These are phyloP conservation scores for Spencermartinsiella europaea DNA, from an alignment of 805 yeast genomes.

Conservation along the genomic window DNA sequence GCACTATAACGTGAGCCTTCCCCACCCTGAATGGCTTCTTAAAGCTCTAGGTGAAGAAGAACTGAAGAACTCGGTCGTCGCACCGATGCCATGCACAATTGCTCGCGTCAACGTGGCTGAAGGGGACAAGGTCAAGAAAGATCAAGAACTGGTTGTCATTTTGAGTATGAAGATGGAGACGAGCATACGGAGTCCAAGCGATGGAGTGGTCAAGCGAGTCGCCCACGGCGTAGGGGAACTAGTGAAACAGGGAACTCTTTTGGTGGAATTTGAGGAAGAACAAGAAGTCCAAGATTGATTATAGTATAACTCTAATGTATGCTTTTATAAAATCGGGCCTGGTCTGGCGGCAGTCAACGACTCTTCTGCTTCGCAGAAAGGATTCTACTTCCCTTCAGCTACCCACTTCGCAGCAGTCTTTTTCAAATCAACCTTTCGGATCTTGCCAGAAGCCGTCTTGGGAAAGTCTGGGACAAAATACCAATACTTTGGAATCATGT, in stretches of 20 bases:
- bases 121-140: slow-evolving; percentile 27
- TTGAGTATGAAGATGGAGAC: slow-evolving; percentile 33
- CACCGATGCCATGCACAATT: slow-evolving; percentile 32
- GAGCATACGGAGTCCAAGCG: slow-evolving; percentile 28
- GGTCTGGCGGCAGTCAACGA: too few species aligned
- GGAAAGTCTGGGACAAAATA: slow-evolving; percentile 26
- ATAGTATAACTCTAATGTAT: too few species aligned
- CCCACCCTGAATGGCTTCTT: slow-evolving; percentile 28
- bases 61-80: slow-evolving; percentile 22
- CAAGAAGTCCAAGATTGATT: slow-evolving; percentile 3
- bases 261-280: slow-evolving; percentile 28
- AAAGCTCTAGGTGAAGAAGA: slow-evolving; percentile 24
- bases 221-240: slow-evolving; percentile 27
- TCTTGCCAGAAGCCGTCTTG: slow-evolving; percentile 30
- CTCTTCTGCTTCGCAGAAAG: too few species aligned
- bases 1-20: slow-evolving; percentile 23
- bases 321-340: too few species aligned
- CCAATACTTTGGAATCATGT: slow-evolving; percentile 27
- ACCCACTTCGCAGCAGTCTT: not conserved
- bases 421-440: slow-evolving; percentile 29
- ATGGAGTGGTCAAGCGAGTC: slow-evolving; percentile 26
- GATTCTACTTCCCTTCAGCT: too few species aligned
- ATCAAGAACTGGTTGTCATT: slow-evolving; percentile 27
- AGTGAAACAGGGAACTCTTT: slow-evolving; percentile 28
- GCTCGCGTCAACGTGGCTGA: slow-evolving; percentile 23